phyloP scores from a whole-genome alignment of 1,284 basidiomycete genomes.

The Cystobasidium pallidum region DNA sequence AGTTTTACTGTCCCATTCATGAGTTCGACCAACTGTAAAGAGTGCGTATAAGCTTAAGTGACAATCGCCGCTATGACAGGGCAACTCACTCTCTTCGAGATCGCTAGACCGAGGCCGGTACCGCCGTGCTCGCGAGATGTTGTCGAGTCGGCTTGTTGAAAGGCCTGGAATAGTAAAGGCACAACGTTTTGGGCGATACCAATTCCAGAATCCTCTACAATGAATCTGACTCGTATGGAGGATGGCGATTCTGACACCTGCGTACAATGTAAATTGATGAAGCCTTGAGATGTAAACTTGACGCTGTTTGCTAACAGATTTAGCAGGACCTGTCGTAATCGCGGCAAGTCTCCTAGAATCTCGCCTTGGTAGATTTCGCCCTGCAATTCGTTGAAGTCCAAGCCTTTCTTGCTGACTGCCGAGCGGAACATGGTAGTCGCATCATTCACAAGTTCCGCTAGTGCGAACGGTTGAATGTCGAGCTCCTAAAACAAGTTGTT shows the following conservation, averaged over 20 bases:
- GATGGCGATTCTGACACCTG: conserved; percentile 53
- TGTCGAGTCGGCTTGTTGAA: conserved; percentile 52
- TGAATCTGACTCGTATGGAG: conserved; percentile 53
- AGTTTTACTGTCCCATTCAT: conserved; percentile 50
- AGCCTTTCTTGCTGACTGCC: conserved; percentile 55
- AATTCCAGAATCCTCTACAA: conserved; percentile 56
- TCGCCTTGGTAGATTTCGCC: conserved; percentile 41
- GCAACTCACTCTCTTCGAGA: conserved; percentile 49
- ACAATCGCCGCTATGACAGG: not conserved
- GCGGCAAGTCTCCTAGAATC: conserved; percentile 51
- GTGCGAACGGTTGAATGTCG: conserved; percentile 55
- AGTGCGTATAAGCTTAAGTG: not conserved
- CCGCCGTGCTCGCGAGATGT: conserved; percentile 50
- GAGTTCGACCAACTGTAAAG: conserved; percentile 50
- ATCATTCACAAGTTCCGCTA: conserved; percentile 55
- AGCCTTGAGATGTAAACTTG: conserved; percentile 56
- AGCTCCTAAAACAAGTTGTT: conserved; percentile 49
- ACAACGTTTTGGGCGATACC: conserved; percentile 55
- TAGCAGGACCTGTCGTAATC: conserved; percentile 51
- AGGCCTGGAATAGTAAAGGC: conserved; percentile 56
- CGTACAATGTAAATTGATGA: conserved; percentile 54
- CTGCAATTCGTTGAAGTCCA: conserved; percentile 54
- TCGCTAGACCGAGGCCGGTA: conserved; percentile 52
- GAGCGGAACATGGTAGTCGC: conserved; percentile 54
- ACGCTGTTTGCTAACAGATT: conserved; percentile 53